A percentile compares a stretch with the other conserved stretches of the same genome.
Evolutionary conservation across 2,329 filamentous ascomycete species (phyloP).

Genomic region (Zopfia rhizophila): DNA sequence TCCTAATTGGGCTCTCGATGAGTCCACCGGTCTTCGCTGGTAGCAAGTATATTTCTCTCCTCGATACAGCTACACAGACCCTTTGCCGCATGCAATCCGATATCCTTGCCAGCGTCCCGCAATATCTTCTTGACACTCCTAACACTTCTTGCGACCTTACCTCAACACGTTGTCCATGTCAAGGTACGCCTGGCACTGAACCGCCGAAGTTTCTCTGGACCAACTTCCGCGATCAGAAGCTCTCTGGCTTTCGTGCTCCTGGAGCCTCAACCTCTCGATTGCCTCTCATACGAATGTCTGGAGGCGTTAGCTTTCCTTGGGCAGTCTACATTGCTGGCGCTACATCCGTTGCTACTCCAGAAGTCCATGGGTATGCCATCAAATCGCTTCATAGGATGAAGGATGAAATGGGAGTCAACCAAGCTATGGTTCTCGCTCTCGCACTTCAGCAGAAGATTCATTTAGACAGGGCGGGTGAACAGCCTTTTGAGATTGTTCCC

Average conservation of each 20-base stretch:
- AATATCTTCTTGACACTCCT: constrained; percentile 46
- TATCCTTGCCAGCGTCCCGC: constrained; percentile 47
- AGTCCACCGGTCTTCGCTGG: constrained; percentile 38
- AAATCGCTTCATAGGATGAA: constrained; percentile 71
- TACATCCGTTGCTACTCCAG: constrained; percentile 35
- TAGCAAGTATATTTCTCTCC: constrained; percentile 27
- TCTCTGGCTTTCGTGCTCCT: constrained; percentile 2
- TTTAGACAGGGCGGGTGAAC: constrained; percentile 17
- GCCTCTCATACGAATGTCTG: constrained; percentile 43
- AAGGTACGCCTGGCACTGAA: neutral
- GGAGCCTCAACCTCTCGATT: constrained; percentile 26
- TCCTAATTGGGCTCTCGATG: constrained; percentile 34
- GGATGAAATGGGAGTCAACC: constrained; percentile 51
- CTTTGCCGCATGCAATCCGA: constrained; percentile 42
- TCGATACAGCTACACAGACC: constrained; percentile 33
- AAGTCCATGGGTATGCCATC: constrained; percentile 37
- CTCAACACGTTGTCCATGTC: too few species aligned
- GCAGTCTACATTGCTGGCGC: constrained; percentile 43
- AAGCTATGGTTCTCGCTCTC: constrained; percentile 40
- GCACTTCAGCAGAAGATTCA: constrained; percentile 34
- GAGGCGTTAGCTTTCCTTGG: constrained; percentile 45
- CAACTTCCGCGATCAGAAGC: constrained; percentile 32
- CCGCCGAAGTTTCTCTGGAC: constrained; percentile 27
- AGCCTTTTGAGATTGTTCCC: constrained; percentile 7
- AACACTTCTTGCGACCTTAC: constrained; percentile 8